Evolutionary conservation across 129 eudicot species (phyloP).

Genomic region (Artemisia annua): DNA sequence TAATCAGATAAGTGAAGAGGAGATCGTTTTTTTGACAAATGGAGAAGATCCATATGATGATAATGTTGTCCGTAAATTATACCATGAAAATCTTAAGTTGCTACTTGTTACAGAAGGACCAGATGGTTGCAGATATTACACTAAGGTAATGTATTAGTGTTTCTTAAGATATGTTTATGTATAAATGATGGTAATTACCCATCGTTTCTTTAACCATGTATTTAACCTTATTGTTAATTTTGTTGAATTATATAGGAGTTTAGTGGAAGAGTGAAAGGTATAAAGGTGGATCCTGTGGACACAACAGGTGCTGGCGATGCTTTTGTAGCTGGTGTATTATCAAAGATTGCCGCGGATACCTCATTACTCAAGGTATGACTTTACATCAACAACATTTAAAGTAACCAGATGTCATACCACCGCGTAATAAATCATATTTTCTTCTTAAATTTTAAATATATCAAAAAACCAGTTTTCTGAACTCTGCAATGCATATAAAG

Average conservation of each 20-base stretch:
- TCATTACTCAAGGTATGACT: slow-evolving; percentile 64
- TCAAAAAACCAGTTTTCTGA: too few species aligned
- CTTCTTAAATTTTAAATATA: not conserved
- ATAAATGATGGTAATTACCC: not conserved
- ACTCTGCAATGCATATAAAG: too few species aligned
- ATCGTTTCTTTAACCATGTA: slow-evolving; percentile 2
- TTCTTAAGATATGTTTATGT: slow-evolving; percentile 3
- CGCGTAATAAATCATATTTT: not conserved
- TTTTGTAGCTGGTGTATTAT: slow-evolving; percentile 94
- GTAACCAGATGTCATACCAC: too few species aligned
- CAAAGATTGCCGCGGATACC: slow-evolving; percentile 75
- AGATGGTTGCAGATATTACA: slow-evolving; percentile 94
- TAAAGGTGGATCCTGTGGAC: slow-evolving; percentile 84
- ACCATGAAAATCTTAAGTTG: slow-evolving; percentile 79
- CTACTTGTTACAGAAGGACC: slow-evolving; percentile 99
- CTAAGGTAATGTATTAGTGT: slow-evolving; percentile 56
- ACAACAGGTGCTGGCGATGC: slow-evolving; percentile 99
- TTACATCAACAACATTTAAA: slow-evolving; percentile 7
- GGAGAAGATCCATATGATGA: slow-evolving; percentile 98
- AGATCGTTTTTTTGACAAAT: slow-evolving; percentile 74
- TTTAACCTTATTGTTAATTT: slow-evolving; percentile 8
- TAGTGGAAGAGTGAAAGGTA: slow-evolving; percentile 80
- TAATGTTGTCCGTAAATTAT: slow-evolving; percentile 83
- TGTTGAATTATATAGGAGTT: slow-evolving; percentile 59
- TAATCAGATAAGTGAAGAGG: slow-evolving; percentile 86